Conservation (phyloP, 768 basidiomycete species). For the Kwoniella pini region DNA sequence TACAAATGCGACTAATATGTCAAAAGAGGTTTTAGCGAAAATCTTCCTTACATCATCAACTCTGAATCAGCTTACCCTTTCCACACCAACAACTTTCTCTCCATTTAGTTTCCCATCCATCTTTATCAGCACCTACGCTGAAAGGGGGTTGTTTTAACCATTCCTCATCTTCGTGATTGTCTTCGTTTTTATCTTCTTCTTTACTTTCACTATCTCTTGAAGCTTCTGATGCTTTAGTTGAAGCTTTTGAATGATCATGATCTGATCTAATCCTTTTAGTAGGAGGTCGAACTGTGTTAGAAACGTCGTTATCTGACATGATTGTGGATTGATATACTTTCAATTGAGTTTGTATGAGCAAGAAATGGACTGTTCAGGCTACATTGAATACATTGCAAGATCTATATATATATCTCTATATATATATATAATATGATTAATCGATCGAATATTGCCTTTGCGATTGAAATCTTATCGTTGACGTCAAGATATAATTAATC, state of each 20-base stretch:
- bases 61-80: slow-evolving; percentile 46
- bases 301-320: not conserved
- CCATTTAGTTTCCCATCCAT: slow-evolving; percentile 41
- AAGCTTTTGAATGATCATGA: slow-evolving; percentile 38
- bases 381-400: too few relatives aligned
- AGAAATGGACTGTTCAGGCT: too few relatives aligned
- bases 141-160: slow-evolving; percentile 40
- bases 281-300: slow-evolving; percentile 31
- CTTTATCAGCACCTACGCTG: slow-evolving; percentile 25
- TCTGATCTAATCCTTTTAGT: slow-evolving; percentile 40
- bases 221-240: slow-evolving; percentile 25
- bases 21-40: too few relatives aligned
- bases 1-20: slow-evolving; percentile 39
- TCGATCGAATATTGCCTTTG: too few relatives aligned
- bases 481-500: too few relatives aligned
- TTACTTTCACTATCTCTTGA: slow-evolving; percentile 1
- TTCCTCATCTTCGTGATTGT: slow-evolving; percentile 32
- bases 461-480: too few relatives aligned
- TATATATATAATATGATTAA: too few relatives aligned
- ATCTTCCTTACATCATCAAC: too few relatives aligned
- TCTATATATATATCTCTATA: too few relatives aligned
- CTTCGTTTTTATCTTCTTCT: slow-evolving; percentile 21
- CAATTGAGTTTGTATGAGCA: too few relatives aligned
- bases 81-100: slow-evolving; percentile 48
- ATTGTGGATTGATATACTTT: too few relatives aligned